These are phyloP conservation scores for Nelumbo lutea DNA, from an alignment of 164 flowering plant genomes.

Conservation along the genomic window DNA sequence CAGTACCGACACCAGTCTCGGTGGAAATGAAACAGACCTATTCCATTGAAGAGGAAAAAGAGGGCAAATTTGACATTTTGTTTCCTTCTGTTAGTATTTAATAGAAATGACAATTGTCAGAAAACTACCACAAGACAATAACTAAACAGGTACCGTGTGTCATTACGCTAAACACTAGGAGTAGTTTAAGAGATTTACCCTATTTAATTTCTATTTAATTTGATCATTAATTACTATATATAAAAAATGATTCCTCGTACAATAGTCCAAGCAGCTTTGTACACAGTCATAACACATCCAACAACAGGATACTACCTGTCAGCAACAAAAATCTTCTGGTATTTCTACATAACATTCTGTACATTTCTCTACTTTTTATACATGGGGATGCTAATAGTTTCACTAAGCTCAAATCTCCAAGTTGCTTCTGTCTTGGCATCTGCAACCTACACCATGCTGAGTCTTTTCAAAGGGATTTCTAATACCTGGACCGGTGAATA, in stretches of 20 bases:
- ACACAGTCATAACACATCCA: constrained; percentile 33
- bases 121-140: too few relatives aligned
- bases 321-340: constrained; percentile 35
- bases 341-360: constrained; percentile 31
- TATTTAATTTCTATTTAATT: neutral
- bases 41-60: too few relatives aligned
- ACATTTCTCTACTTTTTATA: constrained; percentile 31
- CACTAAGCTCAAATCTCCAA: constrained; percentile 30
- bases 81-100: too few relatives aligned
- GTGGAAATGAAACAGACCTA: too few relatives aligned
- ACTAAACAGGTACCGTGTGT: too few relatives aligned
- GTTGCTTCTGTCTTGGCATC: constrained; percentile 30
- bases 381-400: constrained; percentile 37
- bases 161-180: too few relatives aligned
- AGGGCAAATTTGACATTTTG: too few relatives aligned
- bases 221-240: neutral
- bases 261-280: constrained; percentile 27
- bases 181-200: too few relatives aligned
- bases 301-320: constrained; percentile 31
- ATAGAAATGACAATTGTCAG: too few relatives aligned
- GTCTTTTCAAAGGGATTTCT: constrained; percentile 45
- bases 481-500: constrained; percentile 43
- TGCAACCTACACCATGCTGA: constrained; percentile 34
- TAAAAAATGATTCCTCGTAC: constrained; percentile 26
- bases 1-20: too few relatives aligned